phyloP scores from a whole-genome alignment of 257 asterid genomes.

The Rehmannia glutinosa region DNA sequence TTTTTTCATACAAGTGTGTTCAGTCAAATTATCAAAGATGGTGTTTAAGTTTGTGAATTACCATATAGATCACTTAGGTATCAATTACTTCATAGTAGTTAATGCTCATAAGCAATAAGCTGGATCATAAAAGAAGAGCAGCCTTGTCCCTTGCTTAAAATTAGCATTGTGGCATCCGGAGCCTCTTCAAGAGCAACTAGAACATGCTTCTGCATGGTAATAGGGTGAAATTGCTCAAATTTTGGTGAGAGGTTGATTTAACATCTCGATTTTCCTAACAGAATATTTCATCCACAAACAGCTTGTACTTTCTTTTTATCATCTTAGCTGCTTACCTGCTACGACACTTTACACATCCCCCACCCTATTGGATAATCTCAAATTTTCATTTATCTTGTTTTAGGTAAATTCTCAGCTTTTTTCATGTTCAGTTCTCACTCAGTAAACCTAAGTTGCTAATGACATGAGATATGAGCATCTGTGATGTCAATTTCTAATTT shows the following conservation, averaged over 20 bases:
- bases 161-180: constrained; percentile 5
- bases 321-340: neutral
- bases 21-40: neutral
- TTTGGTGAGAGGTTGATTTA: constrained; percentile 5
- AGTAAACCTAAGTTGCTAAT: neutral
- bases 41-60: neutral
- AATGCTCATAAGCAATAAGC: neutral
- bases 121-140: neutral
- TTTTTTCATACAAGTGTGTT: neutral
- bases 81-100: neutral
- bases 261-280: neutral
- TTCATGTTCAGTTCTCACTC: neutral
- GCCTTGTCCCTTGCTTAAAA: constrained; percentile 8
- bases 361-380: neutral
- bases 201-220: constrained; percentile 12
- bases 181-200: neutral
- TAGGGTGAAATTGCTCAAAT: constrained; percentile 22
- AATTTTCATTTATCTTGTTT: neutral
- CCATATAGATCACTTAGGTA: neutral
- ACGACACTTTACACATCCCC: neutral
- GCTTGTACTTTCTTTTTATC: neutral
- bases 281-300: neutral
- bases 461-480: neutral
- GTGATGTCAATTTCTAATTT: neutral
- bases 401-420: neutral